A percentile compares a stretch with the other conserved stretches of the same genome.
These are phyloP conservation scores for Hyaloscypha bicolor DNA, from an alignment of 495 filamentous ascomycete genomes.

Conservation along the genomic window DNA sequence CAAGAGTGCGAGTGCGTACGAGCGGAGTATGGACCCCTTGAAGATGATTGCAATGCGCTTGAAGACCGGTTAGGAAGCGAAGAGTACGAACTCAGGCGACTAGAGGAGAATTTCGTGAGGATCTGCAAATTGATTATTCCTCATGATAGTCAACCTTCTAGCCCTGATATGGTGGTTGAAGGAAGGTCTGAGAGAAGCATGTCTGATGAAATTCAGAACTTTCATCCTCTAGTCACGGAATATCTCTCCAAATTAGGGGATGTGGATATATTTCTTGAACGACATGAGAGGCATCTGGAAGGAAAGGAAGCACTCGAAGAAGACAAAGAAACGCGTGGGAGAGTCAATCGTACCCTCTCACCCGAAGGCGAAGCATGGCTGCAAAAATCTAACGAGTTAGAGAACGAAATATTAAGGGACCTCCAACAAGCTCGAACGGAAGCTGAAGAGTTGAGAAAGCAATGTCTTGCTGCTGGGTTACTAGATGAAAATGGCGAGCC, in stretches of 20 bases:
- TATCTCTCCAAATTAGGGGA: constrained; percentile 18
- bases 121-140: not conserved
- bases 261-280: constrained; percentile 11
- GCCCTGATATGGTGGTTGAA: not conserved
- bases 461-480: constrained; percentile 2
- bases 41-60: constrained; percentile 16
- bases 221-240: constrained; percentile 9
- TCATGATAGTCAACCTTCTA: not conserved
- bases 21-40: constrained; percentile 11
- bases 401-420: not conserved
- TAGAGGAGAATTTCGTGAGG: constrained; percentile 2
- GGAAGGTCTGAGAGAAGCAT: not conserved
- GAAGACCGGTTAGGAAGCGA: constrained; percentile 8
- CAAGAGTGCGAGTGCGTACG: constrained; percentile 6
- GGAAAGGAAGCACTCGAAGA: not conserved
- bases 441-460: not conserved
- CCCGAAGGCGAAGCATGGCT: constrained; percentile 4
- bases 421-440: not conserved
- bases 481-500: constrained; percentile 15
- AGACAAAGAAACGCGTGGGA: not conserved
- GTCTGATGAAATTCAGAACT: not conserved
- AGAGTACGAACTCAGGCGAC: constrained; percentile 12
- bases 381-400: not conserved
- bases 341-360: not conserved
- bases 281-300: constrained; percentile 4